A percentile compares a stretch with the other conserved stretches of the same genome.
Conservation (phyloP, 805 yeast species). For the Maudiozyma bulderi region DNA sequence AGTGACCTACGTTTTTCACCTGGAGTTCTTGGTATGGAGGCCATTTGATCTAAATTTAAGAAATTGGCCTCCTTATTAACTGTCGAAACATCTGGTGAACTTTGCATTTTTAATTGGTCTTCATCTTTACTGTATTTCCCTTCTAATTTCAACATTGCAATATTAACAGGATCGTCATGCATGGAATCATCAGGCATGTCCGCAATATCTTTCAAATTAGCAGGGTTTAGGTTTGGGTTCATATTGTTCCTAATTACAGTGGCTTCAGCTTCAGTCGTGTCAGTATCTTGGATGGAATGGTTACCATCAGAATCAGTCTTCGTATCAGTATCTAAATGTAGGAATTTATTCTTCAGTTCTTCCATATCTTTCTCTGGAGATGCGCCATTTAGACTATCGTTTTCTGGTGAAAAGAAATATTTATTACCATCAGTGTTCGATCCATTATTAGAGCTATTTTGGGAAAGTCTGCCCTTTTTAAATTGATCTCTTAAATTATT, state of each 20-base stretch:
- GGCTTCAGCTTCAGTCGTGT: constrained; percentile 1
- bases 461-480: constrained; percentile 1
- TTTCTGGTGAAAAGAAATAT: constrained; percentile 24
- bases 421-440: constrained; percentile 8
- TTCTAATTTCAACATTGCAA: constrained; percentile 69
- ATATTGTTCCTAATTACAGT: not conserved
- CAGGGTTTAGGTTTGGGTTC: constrained; percentile 1
- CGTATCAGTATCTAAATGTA: constrained; percentile 3
- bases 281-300: not conserved
- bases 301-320: not conserved
- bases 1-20: constrained; percentile 23
- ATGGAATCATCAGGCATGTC: constrained; percentile 74
- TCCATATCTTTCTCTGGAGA: constrained; percentile 28
- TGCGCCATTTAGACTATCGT: constrained; percentile 19
- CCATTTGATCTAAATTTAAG: constrained; percentile 9
- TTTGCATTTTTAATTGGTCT: constrained; percentile 4
- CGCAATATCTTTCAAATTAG: constrained; percentile 44
- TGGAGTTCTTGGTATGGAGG: constrained; percentile 10
- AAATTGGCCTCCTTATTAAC: constrained; percentile 14
- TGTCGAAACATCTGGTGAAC: constrained; percentile 11
- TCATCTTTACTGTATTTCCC: constrained; percentile 38
- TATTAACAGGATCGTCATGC: constrained; percentile 57
- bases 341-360: constrained; percentile 22
- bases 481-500: constrained; percentile 9
- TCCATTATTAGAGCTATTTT: not conserved